Evolutionary conservation across 1,284 basidiomycete genomes (phyloP), one percentile per base, ranked within the genome.

Genomic region (Schizophyllum commune): DNA sequence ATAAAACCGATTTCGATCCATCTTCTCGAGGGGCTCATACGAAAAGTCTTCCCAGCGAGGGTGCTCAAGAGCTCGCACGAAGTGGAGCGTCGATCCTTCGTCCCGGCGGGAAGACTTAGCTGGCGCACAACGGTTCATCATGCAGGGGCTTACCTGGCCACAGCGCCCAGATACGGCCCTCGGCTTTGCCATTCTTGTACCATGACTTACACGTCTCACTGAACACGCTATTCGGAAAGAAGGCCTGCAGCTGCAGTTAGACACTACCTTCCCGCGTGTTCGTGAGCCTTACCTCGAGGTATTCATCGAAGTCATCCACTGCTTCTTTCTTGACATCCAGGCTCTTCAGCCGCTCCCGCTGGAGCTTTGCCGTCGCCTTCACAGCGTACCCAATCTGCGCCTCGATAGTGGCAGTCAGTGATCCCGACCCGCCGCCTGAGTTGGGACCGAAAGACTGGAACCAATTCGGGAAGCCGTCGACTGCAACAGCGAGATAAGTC

Each of bases 21-120:
- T 73, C 13, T 17, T 47, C 57, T 82, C 79, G 1, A 80, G 68
- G 2, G 62, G 70, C 63, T 84, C 80, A 64, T 83, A 88, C 32
- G 78, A 75, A 65, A 76, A 87, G 65, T 88, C 86, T 64, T 88
- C 86, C 85, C 85, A 88, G 4, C 85, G 79, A 0, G 85, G 85
- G 68, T 83, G 65, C 47, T 73, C 71, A 13, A 87, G 69, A 0
- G 79, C 74, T 47, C 74, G 77, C 4, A 78, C 73, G 1, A 80
- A 81, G 60, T 86, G 84, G 17, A 85, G 71, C 55, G 76, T 74
- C 0, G 84, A 85, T 11, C 83, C 82, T 83, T 32, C 9, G 8
- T 27, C 13, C 61, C 60, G 27, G 22, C n/a, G 52, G 58, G 34
- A 32, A 56, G 15, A 20, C 56, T 19, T 32, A 7, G 32, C 51